Conservation (phyloP, 2,329 filamentous ascomycete genomes). For the Kalmusia sp. region DNA sequence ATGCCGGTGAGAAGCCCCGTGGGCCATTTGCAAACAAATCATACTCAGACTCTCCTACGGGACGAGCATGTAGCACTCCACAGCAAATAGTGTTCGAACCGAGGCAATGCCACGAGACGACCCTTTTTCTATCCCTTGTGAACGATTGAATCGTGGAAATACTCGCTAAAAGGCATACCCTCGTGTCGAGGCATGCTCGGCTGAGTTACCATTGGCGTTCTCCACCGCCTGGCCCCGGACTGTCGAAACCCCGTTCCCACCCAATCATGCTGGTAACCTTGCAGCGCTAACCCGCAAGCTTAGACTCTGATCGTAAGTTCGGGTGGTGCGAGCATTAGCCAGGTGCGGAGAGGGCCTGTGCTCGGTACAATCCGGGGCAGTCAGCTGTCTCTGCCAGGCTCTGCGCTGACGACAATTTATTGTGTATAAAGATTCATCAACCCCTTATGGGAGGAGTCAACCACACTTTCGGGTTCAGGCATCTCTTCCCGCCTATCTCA, state of each 20-base stretch:
- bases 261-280: constrained; percentile 18
- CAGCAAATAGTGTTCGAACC: constrained; percentile 18
- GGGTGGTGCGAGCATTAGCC: constrained; percentile 12
- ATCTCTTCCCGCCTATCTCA: background rate
- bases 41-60: background rate
- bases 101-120: constrained; percentile 22
- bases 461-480: background rate
- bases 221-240: constrained; percentile 3
- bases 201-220: constrained; percentile 3
- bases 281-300: constrained; percentile 15
- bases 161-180: constrained; percentile 21
- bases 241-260: constrained; percentile 3
- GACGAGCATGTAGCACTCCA: background rate
- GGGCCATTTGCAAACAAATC: background rate
- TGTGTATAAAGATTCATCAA: constrained; percentile 32
- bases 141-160: background rate
- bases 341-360: constrained; percentile 12
- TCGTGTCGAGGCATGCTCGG: constrained; percentile 30
- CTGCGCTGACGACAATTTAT: constrained; percentile 16
- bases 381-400: constrained; percentile 19
- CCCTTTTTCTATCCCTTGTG: background rate
- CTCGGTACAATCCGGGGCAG: constrained; percentile 29
- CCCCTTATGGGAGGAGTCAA: background rate
- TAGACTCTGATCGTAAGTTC: constrained; percentile 13
- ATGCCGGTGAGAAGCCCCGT: background rate